These are phyloP conservation scores for Pugionium dolabratum DNA, from an alignment of 345 rosid species.

Conservation along the genomic window DNA sequence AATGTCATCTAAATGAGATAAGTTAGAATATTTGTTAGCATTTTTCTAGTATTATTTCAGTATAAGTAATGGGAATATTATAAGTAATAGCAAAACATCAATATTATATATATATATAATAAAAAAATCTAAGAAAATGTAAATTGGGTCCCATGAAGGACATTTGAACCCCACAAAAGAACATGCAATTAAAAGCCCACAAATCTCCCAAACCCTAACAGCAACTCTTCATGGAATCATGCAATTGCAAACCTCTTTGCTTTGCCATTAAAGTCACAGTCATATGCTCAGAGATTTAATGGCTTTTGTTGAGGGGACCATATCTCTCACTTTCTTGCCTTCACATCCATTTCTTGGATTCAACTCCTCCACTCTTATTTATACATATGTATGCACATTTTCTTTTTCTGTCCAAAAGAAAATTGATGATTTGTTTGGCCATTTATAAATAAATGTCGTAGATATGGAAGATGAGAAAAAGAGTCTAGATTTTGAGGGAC, in stretches of 20 bases:
- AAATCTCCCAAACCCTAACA: constrained; percentile 46
- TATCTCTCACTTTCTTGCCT: constrained; percentile 36
- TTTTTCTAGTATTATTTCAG: no score
- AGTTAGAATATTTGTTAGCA: no score
- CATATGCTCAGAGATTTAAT: constrained; percentile 46
- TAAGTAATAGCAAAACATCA: no score
- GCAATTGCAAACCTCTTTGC: constrained; percentile 44
- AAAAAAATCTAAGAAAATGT: constrained; percentile 26
- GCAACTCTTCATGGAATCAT: constrained; percentile 44
- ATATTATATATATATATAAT: not conserved
- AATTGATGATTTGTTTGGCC: constrained; percentile 33
- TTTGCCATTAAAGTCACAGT: constrained; percentile 46
- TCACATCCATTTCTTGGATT: constrained; percentile 41
- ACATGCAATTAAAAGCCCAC: constrained; percentile 42
- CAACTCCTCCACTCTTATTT: constrained; percentile 35
- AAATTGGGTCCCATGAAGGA: constrained; percentile 31
- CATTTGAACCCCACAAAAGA: constrained; percentile 31
- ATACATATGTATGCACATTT: constrained; percentile 24
- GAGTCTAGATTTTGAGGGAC: constrained; percentile 44
- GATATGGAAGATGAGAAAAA: constrained; percentile 29
- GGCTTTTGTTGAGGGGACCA: constrained; percentile 47
- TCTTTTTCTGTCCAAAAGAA: not conserved
- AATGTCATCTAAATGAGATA: no score
- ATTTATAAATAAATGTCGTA: constrained; percentile 17
- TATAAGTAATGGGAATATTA: no score